phyloP scores from a whole-genome alignment of 768 basidiomycete genomes.

The Suillus placidus region DNA sequence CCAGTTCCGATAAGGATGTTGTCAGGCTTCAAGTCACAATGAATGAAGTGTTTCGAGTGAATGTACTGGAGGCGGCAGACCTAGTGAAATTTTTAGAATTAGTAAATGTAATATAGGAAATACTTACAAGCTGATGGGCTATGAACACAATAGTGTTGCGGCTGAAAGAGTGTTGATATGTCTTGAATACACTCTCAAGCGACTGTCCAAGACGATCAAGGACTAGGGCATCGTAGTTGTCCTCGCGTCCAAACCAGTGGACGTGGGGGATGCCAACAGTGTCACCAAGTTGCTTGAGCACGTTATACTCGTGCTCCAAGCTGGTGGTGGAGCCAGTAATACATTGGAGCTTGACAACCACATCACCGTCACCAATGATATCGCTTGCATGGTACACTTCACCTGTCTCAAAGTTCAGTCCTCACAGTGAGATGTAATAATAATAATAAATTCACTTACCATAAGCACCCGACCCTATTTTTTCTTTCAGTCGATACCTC shows the following conservation, averaged over 20 bases:
- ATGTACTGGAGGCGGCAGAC: not conserved
- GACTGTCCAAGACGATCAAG: slow-evolving; percentile 4
- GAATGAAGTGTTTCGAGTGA: slow-evolving; percentile 36
- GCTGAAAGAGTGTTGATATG: not conserved
- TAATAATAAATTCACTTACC: not conserved
- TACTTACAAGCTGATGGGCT: not conserved
- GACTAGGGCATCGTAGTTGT: slow-evolving; percentile 3
- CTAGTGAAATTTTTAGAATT: not conserved
- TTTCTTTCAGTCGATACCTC: not conserved
- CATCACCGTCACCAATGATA: not conserved
- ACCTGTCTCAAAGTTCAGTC: not conserved
- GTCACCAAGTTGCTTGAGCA: not conserved
- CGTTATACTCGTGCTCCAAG: not conserved
- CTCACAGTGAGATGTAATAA: not conserved
- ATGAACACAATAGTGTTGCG: not conserved
- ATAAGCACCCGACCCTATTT: slow-evolving; percentile 1
- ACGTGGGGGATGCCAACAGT: not conserved
- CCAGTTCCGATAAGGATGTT: slow-evolving; percentile 57
- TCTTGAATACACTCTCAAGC: slow-evolving; percentile 2
- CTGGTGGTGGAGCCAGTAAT: not conserved
- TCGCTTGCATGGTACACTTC: not conserved
- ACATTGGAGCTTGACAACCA: slow-evolving; percentile 1
- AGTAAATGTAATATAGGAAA: not conserved
- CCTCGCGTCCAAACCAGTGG: not conserved
- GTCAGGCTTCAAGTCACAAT: slow-evolving; percentile 68